These are phyloP conservation scores for Ascochyta clinopodiicola DNA, from an alignment of 2,329 filamentous ascomycete species.

Conservation along the genomic window DNA sequence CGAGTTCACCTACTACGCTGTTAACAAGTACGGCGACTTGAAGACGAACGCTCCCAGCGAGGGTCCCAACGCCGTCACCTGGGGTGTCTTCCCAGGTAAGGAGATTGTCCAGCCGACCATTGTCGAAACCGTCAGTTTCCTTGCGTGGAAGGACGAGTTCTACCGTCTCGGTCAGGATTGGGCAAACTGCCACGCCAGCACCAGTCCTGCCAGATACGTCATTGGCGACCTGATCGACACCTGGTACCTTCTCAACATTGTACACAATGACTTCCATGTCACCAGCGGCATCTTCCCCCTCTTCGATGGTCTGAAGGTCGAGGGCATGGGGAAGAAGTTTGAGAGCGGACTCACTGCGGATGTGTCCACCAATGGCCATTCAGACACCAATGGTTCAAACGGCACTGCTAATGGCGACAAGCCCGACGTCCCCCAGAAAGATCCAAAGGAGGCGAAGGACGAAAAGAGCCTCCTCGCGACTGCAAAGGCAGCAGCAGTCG, in stretches of 20 bases:
- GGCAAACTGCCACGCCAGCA: conserved; percentile 85
- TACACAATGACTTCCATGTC: conserved; percentile 97
- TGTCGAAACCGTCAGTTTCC: conserved; percentile 94
- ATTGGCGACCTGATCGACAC: conserved; percentile 84
- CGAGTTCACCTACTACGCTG: conserved; percentile 92
- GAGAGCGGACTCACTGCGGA: conserved; percentile 21
- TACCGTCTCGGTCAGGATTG: conserved; percentile 92
- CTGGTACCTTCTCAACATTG: conserved; percentile 96
- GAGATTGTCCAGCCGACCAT: conserved; percentile 99
- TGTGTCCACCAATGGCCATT: conserved; percentile 15
- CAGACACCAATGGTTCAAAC: conserved; percentile 20
- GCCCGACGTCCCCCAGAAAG: conserved; percentile 6
- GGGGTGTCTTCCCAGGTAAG: conserved; percentile 98
- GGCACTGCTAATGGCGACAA: conserved; percentile 18
- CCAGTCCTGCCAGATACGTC: conserved; percentile 77
- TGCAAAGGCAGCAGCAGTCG: conserved; percentile 37
- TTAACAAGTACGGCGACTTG: conserved; percentile 81
- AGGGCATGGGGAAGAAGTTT: conserved; percentile 63
- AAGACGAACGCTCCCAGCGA: conserved; percentile 84
- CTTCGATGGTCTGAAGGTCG: conserved; percentile 78
- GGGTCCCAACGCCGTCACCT: conserved; percentile 96
- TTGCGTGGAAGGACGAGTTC: conserved; percentile 98
- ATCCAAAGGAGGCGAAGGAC: conserved; percentile 23
- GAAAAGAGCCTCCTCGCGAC: conserved; percentile 30
- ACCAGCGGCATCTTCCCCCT: conserved; percentile 81